Conservation (phyloP, 495 filamentous ascomycete species). For the Penicillium angulare region DNA sequence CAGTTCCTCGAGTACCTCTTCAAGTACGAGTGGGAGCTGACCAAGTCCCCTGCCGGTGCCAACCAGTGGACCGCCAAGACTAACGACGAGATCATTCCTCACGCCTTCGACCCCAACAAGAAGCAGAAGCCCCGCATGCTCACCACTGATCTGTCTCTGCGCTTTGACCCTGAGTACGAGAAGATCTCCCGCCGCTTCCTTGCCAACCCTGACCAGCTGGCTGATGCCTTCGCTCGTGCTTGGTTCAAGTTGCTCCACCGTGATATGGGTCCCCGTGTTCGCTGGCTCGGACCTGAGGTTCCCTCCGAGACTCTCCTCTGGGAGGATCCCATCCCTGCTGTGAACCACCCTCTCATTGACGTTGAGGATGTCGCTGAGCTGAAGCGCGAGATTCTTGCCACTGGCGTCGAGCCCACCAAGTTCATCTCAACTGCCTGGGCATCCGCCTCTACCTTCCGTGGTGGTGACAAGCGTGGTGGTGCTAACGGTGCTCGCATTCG, state of each 20-base stretch:
- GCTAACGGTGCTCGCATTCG: slow-evolving; percentile 74
- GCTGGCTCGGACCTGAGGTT: slow-evolving; percentile 69
- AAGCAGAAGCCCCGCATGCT: slow-evolving; percentile 68
- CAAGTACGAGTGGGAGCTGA: slow-evolving; percentile 73
- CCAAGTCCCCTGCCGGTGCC: slow-evolving; percentile 69
- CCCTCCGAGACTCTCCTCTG: slow-evolving; percentile 60
- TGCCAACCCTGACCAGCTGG: slow-evolving; percentile 61
- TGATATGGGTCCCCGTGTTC: slow-evolving; percentile 65
- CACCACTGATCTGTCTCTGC: slow-evolving; percentile 68
- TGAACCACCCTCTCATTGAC: slow-evolving; percentile 55
- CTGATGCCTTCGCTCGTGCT: slow-evolving; percentile 62
- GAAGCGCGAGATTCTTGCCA: slow-evolving; percentile 62
- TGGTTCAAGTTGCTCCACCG: slow-evolving; percentile 81
- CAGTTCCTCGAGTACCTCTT: slow-evolving; percentile 68
- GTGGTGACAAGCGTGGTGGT: slow-evolving; percentile 72
- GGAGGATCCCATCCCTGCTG: slow-evolving; percentile 63
- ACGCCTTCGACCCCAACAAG: slow-evolving; percentile 61
- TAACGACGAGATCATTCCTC: slow-evolving; percentile 61
- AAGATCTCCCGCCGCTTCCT: slow-evolving; percentile 69
- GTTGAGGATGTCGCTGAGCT: slow-evolving; percentile 56
- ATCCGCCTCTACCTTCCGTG: slow-evolving; percentile 69
- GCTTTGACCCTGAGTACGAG: slow-evolving; percentile 66
- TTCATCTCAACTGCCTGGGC: slow-evolving; percentile 65
- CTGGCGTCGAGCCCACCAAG: slow-evolving; percentile 52
- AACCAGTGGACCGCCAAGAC: slow-evolving; percentile 73